phyloP scores from a whole-genome alignment of 768 basidiomycete species.

The Neoboletus magnificus region DNA sequence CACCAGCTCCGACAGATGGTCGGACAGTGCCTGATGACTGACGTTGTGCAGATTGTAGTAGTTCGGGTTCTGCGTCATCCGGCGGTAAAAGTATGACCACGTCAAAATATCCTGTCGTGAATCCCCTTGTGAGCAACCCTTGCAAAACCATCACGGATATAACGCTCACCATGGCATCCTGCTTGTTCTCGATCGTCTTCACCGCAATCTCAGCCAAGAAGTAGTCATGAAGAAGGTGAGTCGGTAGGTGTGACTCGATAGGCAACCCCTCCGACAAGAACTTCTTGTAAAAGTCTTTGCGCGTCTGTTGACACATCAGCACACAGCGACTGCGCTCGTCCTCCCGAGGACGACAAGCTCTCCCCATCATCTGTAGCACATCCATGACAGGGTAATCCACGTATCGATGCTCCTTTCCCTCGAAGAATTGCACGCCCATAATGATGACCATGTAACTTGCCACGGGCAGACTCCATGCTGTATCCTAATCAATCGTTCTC shows the following conservation, averaged over 20 bases:
- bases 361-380: conserved; percentile 98
- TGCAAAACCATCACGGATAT: background rate
- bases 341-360: conserved; percentile 87
- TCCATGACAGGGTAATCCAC: conserved; percentile 98
- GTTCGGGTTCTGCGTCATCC: conserved; percentile 97
- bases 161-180: conserved; percentile 80
- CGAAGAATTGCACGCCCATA: conserved; percentile 97
- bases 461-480: conserved; percentile 93
- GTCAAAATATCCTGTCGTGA: conserved; percentile 81
- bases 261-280: conserved; percentile 97
- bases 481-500: conserved; percentile 54
- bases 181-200: conserved; percentile 99
- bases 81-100: conserved; percentile 97
- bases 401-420: conserved; percentile 97
- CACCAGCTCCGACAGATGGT: conserved; percentile 93
- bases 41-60: conserved; percentile 95
- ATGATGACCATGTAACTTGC: conserved; percentile 97
- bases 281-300: conserved; percentile 99
- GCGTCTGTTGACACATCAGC: conserved; percentile 94
- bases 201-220: conserved; percentile 98
- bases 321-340: conserved; percentile 93
- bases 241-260: conserved; percentile 92
- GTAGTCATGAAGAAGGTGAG: conserved; percentile 90
- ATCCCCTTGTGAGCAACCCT: background rate
- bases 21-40: conserved; percentile 91